Evolutionary conservation across 106 monocot genomes (phyloP).

Genomic region (Triglochin maritima): DNA sequence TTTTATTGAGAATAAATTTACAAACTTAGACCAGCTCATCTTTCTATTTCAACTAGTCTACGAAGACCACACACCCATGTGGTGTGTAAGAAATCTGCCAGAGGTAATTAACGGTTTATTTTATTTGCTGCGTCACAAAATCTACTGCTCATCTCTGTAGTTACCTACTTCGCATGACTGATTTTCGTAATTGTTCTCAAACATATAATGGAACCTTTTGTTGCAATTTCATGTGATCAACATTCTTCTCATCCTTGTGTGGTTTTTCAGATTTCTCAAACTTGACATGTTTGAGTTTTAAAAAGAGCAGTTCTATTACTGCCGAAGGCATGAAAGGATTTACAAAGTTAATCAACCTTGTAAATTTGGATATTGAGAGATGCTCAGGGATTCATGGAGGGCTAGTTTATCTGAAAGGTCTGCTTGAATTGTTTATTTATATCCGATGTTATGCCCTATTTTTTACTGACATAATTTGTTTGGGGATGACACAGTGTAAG

Average conservation of each 20-base stretch:
- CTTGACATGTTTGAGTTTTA: constrained; percentile 77
- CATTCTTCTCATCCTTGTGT: not conserved
- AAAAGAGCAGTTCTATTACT: constrained; percentile 68
- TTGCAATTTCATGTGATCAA: not conserved
- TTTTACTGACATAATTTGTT: not conserved
- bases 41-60: too few relatives aligned
- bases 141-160: too few relatives aligned
- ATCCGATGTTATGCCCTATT: not conserved
- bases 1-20: too few relatives aligned
- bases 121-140: too few relatives aligned
- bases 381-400: constrained; percentile 83
- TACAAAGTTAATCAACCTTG: constrained; percentile 56
- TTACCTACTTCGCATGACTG: too few relatives aligned
- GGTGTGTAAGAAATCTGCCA: too few relatives aligned
- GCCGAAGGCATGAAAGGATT: constrained; percentile 81
- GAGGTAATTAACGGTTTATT: too few relatives aligned
- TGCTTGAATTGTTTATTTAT: not conserved
- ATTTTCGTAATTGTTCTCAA: too few relatives aligned
- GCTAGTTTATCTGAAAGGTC: constrained; percentile 78
- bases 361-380: constrained; percentile 87
- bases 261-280: constrained; percentile 54
- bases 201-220: not conserved
- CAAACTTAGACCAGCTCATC: too few relatives aligned
- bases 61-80: too few relatives aligned
- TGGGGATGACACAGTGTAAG: too few relatives aligned